Base-by-base conservation (phyloP, 176 grass and related monocot genomes). In the Oryza rufipogon region DNA sequence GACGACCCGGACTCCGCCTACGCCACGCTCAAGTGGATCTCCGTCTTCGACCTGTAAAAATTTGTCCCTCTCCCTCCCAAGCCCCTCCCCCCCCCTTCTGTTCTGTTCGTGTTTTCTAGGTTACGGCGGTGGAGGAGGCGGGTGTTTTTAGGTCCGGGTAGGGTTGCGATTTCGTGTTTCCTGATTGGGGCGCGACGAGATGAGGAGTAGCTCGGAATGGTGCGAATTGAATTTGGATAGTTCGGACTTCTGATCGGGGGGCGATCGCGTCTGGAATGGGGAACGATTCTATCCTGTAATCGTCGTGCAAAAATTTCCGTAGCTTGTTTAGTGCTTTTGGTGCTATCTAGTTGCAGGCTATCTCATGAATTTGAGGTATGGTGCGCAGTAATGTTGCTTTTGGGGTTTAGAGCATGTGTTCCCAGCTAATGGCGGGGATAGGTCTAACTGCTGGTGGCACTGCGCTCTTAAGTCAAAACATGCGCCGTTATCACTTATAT, bases 1-100 rank as follows among this genome's bases (percentile, higher is more conserved):
- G 81, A 25, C 9, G 87, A 93, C 66, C 85, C 91, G 12, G 91
- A 93, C 69, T 93, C 96, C 41, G 92, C 94, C 42, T 98, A 93
- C 68, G 71, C 91, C 77, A 98, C 96, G 49, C 93, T 98, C 85
- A 93, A 98, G 84, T 95, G 93, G 96, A 98, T 98, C 91, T 90
- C 96, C 84, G 70, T 95, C 26, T 85, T 98, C 80, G 89, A 93
- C 79, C 77, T 95, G 96, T 98, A 80, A 5, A 95, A 38, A 95
- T 44, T 42, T 23, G n/a, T 3, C 16, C 68, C 44, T 74, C 34
- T 5, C 36, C 34, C 34, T 36, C 5, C 34, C 34, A 36, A 36
- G 5, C 34, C 34, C 26, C 26, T 1, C 34, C 34, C 26, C 26
- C 39, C 25, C 6, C 9, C 69, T 36, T 46, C 16, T 56, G 17